phyloP scores from a whole-genome alignment of 345 rosid genomes.

The Garcia nutans region DNA sequence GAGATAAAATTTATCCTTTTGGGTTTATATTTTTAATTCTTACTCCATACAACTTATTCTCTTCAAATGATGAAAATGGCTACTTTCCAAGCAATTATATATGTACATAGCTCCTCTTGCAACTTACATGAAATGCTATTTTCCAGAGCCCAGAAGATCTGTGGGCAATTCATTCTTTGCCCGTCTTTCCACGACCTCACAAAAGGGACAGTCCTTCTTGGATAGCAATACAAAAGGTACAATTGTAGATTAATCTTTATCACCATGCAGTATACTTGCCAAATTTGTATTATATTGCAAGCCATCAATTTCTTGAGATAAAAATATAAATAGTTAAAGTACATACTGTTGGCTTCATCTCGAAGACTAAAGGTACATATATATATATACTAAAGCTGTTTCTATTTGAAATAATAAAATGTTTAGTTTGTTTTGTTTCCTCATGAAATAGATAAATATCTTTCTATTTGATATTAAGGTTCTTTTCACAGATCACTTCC shows the following conservation, averaged over 20 bases:
- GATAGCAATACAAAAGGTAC: slow-evolving; percentile 83
- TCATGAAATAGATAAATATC: slow-evolving; percentile 12
- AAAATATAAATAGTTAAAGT: not conserved
- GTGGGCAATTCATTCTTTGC: slow-evolving; percentile 83
- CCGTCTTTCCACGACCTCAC: slow-evolving; percentile 84
- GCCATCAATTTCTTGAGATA: not conserved
- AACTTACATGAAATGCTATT: slow-evolving; percentile 23
- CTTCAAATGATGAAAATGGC: slow-evolving; percentile 2
- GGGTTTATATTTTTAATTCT: not conserved
- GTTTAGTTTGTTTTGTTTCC: not conserved
- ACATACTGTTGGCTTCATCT: too few species aligned
- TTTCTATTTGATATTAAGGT: not conserved
- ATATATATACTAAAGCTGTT: too few species aligned
- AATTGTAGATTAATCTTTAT: not conserved
- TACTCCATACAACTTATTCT: not conserved
- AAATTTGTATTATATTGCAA: not conserved
- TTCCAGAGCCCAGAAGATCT: slow-evolving; percentile 88
- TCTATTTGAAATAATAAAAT: too few species aligned
- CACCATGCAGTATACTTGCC: not conserved
- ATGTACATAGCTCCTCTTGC: slow-evolving; percentile 22
- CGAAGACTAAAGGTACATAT: too few species aligned
- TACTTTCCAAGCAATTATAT: not conserved
- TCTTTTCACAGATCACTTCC: slow-evolving; percentile 56
- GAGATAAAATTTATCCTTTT: not conserved
- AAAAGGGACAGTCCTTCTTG: slow-evolving; percentile 63